Conservation (phyloP, 208 protist genomes). For the Crithidia brevicula region DNA sequence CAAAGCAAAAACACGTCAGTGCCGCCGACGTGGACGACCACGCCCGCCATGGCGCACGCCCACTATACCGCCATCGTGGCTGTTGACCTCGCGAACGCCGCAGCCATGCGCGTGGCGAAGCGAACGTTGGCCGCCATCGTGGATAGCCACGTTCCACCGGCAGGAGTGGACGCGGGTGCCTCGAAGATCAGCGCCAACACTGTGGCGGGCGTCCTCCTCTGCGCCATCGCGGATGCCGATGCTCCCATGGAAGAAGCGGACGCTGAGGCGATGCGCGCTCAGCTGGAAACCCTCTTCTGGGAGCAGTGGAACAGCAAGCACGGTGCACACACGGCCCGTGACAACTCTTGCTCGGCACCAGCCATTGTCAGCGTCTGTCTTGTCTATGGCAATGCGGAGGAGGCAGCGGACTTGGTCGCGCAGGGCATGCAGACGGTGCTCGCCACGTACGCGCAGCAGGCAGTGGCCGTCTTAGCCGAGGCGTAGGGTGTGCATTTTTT, state of each 20-base stretch:
- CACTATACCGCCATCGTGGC: conserved; percentile 32
- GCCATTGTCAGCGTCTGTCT: conserved; percentile 8
- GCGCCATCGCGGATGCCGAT: background rate
- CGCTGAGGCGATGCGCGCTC: background rate
- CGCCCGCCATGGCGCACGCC: conserved; percentile 22
- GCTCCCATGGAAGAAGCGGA: background rate
- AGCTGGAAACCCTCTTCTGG: conserved; percentile 19
- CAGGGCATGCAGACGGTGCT: conserved; percentile 22
- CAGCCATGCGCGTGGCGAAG: background rate
- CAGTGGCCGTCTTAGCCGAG: conserved; percentile 2
- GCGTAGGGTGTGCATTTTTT: background rate
- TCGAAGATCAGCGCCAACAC: conserved; percentile 6
- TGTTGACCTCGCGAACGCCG: conserved; percentile 7
- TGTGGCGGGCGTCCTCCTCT: conserved; percentile 25
- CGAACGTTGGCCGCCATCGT: conserved; percentile 10
- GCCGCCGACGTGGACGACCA: background rate
- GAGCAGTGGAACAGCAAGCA: conserved; percentile 14
- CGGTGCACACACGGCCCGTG: background rate
- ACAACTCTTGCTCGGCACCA: background rate
- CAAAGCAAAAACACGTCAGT: background rate
- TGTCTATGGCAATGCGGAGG: conserved; percentile 20
- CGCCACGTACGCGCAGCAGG: conserved; percentile 23
- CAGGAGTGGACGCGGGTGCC: background rate
- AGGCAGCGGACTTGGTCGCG: conserved; percentile 7
- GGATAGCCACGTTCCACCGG: conserved; percentile 20